Evolutionary conservation across 306 rosid species (phyloP).

Genomic region (Quercus cerris): DNA sequence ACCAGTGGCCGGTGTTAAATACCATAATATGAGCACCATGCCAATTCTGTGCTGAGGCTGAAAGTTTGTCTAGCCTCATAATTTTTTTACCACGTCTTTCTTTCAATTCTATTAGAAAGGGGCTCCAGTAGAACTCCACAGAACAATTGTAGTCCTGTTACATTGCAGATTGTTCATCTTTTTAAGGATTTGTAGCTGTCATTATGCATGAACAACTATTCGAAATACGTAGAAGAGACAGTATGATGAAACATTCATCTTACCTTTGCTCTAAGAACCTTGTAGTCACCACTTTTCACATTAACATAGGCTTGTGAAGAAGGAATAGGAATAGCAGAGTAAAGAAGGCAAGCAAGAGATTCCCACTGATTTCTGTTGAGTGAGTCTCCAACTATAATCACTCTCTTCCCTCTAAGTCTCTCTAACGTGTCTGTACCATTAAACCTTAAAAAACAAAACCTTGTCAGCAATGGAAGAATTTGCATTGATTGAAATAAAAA

Average conservation of each 20-base stretch:
- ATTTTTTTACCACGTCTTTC: conserved; percentile 18
- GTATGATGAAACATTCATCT: not conserved
- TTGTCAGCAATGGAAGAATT: not conserved
- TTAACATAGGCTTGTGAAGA: conserved; percentile 26
- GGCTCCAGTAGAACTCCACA: conserved; percentile 52
- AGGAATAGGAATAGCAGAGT: conserved; percentile 15
- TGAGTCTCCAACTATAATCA: conserved; percentile 45
- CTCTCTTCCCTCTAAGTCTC: conserved; percentile 43
- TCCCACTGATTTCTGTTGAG: conserved; percentile 56
- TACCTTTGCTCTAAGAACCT: conserved; percentile 36
- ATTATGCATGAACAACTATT: too few species aligned
- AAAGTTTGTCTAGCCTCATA: conserved; percentile 33
- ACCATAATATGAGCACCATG: conserved; percentile 41
- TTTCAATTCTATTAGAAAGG: conserved; percentile 39
- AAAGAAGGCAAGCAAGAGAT: conserved; percentile 49
- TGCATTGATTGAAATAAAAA: not conserved
- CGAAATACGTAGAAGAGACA: too few species aligned
- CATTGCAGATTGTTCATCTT: too few species aligned
- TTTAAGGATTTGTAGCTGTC: too few species aligned
- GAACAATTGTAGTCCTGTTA: conserved; percentile 39
- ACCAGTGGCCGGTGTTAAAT: conserved; percentile 54
- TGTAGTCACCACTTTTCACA: conserved; percentile 24
- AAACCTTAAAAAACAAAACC: conserved; percentile 15
- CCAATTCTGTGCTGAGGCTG: conserved; percentile 22
- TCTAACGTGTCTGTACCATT: conserved; percentile 36